Conservation (phyloP, 306 rosid species). For the Rubus idaeus region DNA sequence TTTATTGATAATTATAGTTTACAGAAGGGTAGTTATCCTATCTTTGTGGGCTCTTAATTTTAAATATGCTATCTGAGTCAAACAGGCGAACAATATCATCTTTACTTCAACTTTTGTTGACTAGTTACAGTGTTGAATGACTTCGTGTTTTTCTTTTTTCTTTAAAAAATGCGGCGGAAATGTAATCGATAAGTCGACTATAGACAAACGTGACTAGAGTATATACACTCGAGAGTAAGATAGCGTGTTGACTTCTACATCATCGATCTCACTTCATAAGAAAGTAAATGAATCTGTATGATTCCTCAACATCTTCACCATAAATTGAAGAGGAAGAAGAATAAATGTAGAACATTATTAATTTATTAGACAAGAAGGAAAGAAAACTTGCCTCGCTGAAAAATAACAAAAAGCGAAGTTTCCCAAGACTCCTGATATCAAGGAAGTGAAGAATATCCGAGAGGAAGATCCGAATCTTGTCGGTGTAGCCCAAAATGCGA, state of each 20-base stretch:
- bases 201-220: no score
- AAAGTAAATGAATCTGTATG: no score
- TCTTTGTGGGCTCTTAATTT: not conserved
- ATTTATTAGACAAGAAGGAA: no score
- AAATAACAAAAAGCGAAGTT: not conserved
- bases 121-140: not conserved
- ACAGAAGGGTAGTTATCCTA: not conserved
- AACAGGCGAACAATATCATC: not conserved
- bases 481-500: not conserved
- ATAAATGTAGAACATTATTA: not conserved
- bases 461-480: slow-evolving; percentile 25
- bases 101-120: not conserved
- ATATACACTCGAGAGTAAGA: no score
- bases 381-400: not conserved
- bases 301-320: not conserved
- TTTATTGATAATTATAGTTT: not conserved
- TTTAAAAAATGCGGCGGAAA: fast-evolving
- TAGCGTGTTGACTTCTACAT: no score
- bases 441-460: slow-evolving; percentile 18
- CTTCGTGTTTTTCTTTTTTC: not conserved
- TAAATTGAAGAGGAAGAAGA: not conserved
- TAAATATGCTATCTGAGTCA: not conserved
- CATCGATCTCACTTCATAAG: no score
- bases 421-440: not conserved
- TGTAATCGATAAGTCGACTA: not conserved